phyloP scores from a whole-genome alignment of 495 filamentous ascomycete species.

The Aspergillus bridgeri region DNA sequence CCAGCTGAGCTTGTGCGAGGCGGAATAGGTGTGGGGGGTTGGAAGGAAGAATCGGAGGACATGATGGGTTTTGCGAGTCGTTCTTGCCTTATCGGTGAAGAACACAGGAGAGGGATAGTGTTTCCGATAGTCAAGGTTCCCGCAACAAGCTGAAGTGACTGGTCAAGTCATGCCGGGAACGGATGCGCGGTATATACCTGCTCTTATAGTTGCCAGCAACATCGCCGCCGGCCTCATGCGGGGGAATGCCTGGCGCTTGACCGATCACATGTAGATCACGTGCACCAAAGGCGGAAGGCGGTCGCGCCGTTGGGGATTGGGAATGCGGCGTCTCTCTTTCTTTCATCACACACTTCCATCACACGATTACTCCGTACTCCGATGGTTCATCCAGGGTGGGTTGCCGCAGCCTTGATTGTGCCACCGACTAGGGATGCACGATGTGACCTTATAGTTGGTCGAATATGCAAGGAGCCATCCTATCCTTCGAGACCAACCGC shows the following conservation, averaged over 20 bases:
- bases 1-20: constrained; percentile 67
- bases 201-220: background rate
- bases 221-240: background rate
- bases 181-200: background rate
- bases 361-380: background rate
- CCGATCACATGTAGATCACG: background rate
- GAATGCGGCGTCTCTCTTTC: background rate
- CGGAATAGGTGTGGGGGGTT: constrained; percentile 67
- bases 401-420: background rate
- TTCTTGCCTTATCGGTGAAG: background rate
- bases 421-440: background rate
- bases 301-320: background rate
- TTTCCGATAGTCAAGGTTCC: background rate
- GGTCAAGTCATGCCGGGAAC: background rate
- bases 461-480: background rate
- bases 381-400: background rate
- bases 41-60: constrained; percentile 32
- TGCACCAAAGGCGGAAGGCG: background rate
- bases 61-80: constrained; percentile 3
- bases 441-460: background rate
- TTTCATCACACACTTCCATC: background rate
- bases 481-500: background rate
- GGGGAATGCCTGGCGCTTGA: background rate
- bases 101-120: background rate
- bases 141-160: background rate